A percentile compares a stretch with the other conserved stretches of the same genome.
Conservation (phyloP, 2,329 filamentous ascomycete genomes). For the Colletotrichum echinochloae region DNA sequence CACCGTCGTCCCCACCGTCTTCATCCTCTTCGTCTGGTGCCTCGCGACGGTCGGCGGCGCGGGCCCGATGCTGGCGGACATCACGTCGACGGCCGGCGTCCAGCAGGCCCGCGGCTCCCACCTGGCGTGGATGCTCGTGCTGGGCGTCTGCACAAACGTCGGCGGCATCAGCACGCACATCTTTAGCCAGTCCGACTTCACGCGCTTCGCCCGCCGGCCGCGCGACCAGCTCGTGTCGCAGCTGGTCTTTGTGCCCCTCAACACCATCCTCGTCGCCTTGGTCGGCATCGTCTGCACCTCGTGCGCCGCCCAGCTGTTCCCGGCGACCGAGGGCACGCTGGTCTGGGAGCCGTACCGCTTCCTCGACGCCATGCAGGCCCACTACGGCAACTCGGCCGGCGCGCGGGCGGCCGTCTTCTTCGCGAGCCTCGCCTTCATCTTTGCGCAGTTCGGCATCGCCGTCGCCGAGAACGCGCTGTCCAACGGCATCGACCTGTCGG, state of each 20-base stretch:
- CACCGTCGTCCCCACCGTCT: constrained; percentile 45
- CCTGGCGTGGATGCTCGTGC: constrained; percentile 46
- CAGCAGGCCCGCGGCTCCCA: constrained; percentile 40
- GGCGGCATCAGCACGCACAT: constrained; percentile 47
- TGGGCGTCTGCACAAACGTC: constrained; percentile 47
- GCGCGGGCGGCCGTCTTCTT: constrained; percentile 42
- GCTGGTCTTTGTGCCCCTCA: constrained; percentile 45
- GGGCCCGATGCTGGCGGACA: constrained; percentile 44
- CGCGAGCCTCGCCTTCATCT: constrained; percentile 42
- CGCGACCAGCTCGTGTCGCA: constrained; percentile 47
- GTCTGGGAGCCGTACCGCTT: constrained; percentile 48
- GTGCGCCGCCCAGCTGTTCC: constrained; percentile 45
- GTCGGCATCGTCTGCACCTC: constrained; percentile 49
- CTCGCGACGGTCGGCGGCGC: constrained; percentile 46
- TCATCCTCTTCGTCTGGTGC: constrained; percentile 48
- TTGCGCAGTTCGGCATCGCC: constrained; percentile 43
- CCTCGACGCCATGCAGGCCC: constrained; percentile 43
- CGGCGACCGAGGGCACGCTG: constrained; percentile 41
- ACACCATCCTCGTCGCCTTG: constrained; percentile 46
- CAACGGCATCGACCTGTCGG: constrained; percentile 47
- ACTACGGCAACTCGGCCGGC: constrained; percentile 32
- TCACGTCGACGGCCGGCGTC: constrained; percentile 42
- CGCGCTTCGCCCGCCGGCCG: constrained; percentile 47
- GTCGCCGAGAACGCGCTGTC: constrained; percentile 42
- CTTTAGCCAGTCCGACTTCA: constrained; percentile 48